These are phyloP conservation scores for Monosporascus sp. DNA, from an alignment of 2,329 filamentous ascomycete genomes.

Conservation along the genomic window DNA sequence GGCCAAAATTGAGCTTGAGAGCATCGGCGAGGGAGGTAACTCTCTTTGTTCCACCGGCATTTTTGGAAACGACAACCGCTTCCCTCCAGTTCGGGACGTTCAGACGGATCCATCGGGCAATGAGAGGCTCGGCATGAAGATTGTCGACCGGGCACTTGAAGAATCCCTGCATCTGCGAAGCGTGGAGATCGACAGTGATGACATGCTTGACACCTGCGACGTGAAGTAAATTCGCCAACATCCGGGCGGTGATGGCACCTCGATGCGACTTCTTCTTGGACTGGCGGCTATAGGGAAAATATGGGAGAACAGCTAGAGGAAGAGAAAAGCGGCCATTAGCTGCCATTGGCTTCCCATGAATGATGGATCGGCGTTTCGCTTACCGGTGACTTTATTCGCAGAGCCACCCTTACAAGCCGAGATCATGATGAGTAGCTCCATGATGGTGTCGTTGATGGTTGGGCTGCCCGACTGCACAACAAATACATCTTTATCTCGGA, in stretches of 20 bases:
- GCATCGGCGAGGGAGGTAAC: slow-evolving; percentile 95
- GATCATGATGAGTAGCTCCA: slow-evolving; percentile 99
- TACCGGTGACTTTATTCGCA: slow-evolving; percentile 93
- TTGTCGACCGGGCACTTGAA: slow-evolving; percentile 98
- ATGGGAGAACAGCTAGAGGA: slow-evolving; percentile 70
- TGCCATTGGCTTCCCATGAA: slow-evolving; percentile 2
- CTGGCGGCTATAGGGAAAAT: slow-evolving; percentile 98
- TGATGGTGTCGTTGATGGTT: slow-evolving; percentile 97
- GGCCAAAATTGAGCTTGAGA: slow-evolving; percentile 94
- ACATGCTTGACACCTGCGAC: slow-evolving; percentile 96
- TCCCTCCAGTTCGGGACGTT: slow-evolving; percentile 85
- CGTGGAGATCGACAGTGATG: slow-evolving; percentile 93
- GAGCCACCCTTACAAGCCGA: slow-evolving; percentile 97
- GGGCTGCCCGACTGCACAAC: slow-evolving; percentile 95
- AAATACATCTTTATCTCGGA: slow-evolving; percentile 98
- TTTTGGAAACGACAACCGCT: slow-evolving; percentile 96
- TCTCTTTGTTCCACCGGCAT: slow-evolving; percentile 92
- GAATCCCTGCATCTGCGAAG: slow-evolving; percentile 99
- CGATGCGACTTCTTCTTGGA: slow-evolving; percentile 99
- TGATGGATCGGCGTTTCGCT: slow-evolving; percentile 20
- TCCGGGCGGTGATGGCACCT: slow-evolving; percentile 91
- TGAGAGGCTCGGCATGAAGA: slow-evolving; percentile 88
- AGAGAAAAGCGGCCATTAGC: slow-evolving; percentile 6
- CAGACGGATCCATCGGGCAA: slow-evolving; percentile 89
- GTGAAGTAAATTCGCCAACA: slow-evolving; percentile 90